A percentile compares a stretch with the other conserved stretches of the same genome.
Evolutionary conservation across 2,329 filamentous ascomycete species (phyloP).

Genomic region (Knufia fluminis): DNA sequence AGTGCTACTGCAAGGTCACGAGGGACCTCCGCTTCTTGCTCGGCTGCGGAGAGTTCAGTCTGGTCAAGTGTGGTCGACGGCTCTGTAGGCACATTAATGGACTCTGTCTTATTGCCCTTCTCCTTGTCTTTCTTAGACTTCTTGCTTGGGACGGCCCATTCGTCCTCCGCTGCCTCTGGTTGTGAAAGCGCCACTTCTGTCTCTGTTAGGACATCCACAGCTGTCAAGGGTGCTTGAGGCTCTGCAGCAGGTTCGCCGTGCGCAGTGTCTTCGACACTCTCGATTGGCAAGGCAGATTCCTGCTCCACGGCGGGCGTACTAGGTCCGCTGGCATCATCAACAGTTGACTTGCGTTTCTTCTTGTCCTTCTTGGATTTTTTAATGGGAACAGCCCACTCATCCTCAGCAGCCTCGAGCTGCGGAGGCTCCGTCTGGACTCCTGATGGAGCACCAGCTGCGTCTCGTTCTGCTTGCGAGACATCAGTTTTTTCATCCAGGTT

Average conservation of each 20-base stretch:
- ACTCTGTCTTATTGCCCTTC: conserved; percentile 11
- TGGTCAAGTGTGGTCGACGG: too few relatives aligned
- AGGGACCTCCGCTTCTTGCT: too few relatives aligned
- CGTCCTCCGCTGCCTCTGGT: conserved; percentile 7
- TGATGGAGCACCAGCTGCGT: background rate
- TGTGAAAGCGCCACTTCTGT: conserved; percentile 1
- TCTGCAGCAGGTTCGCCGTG: too few relatives aligned
- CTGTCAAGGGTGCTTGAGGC: too few relatives aligned
- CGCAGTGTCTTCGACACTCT: too few relatives aligned
- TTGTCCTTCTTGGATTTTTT: conserved; percentile 23
- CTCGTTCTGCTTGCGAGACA: too few relatives aligned
- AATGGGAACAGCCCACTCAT: conserved; percentile 16
- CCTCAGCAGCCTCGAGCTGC: conserved; percentile 6
- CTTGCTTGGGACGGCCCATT: conserved; percentile 18
- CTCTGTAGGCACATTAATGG: background rate
- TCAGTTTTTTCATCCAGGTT: too few relatives aligned
- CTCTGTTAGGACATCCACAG: background rate
- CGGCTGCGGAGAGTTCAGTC: too few relatives aligned
- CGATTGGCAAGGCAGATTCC: too few relatives aligned
- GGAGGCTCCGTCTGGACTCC: background rate
- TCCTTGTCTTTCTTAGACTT: conserved; percentile 24
- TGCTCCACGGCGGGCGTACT: too few relatives aligned
- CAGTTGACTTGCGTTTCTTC: conserved; percentile 18
- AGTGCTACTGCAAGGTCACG: too few relatives aligned
- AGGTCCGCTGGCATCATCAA: too few relatives aligned